A percentile compares a stretch with the other conserved stretches of the same genome.
Evolutionary conservation across 148 eudicot species (phyloP).

Genomic region (Spergularia marina): DNA sequence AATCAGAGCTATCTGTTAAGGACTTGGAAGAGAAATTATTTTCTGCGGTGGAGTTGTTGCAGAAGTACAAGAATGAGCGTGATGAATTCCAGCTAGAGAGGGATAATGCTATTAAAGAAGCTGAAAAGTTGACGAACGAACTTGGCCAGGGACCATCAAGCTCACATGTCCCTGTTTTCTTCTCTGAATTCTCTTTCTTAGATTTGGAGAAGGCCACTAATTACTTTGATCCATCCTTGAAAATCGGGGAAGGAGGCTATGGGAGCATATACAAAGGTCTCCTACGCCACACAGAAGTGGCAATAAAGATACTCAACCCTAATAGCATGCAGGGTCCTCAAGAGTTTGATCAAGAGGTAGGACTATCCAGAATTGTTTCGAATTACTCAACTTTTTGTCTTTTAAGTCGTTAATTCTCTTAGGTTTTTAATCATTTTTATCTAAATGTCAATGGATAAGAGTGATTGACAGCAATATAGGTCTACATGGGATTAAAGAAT

Average conservation of each 20-base stretch:
- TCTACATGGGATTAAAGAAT: too few relatives aligned
- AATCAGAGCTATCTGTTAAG: slow-evolving; percentile 27
- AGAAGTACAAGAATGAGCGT: slow-evolving; percentile 65
- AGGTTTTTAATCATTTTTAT: too few relatives aligned
- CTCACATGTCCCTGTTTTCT: slow-evolving; percentile 40
- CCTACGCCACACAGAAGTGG: slow-evolving; percentile 73
- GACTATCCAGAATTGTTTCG: neutral
- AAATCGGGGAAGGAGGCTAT: slow-evolving; percentile 86
- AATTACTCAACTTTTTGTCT: neutral
- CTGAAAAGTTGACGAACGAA: slow-evolving; percentile 46
- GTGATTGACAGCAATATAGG: too few relatives aligned
- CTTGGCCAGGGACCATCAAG: slow-evolving; percentile 38
- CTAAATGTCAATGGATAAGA: too few relatives aligned
- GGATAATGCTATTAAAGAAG: slow-evolving; percentile 54
- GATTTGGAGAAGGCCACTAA: slow-evolving; percentile 75
- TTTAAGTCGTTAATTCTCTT: too few relatives aligned
- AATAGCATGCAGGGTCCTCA: slow-evolving; percentile 59
- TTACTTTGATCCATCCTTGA: slow-evolving; percentile 49
- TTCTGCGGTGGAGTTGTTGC: slow-evolving; percentile 61
- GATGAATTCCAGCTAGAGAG: slow-evolving; percentile 59
- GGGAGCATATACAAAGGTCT: slow-evolving; percentile 62
- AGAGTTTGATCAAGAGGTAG: slow-evolving; percentile 88
- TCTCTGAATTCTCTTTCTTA: slow-evolving; percentile 51
- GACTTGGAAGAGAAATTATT: slow-evolving; percentile 61
- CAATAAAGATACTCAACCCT: slow-evolving; percentile 62